phyloP scores from a whole-genome alignment of 179 eudicot genomes.

The Patellifolia procumbens region DNA sequence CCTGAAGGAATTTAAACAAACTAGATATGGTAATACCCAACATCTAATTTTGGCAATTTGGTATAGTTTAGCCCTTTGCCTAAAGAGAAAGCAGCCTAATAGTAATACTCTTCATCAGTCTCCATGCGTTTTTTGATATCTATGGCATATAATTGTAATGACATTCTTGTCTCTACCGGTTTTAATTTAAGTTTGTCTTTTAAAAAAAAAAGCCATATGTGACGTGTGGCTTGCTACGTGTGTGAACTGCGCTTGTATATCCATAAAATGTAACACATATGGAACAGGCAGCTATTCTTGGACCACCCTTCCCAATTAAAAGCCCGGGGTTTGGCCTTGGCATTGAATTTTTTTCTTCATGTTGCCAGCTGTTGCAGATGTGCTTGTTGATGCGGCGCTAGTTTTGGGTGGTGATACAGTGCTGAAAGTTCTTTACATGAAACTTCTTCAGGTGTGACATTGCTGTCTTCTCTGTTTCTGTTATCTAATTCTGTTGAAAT shows the following conservation, averaged over 20 bases:
- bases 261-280: background rate
- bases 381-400: constrained; percentile 92
- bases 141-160: background rate
- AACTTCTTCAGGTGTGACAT: constrained; percentile 77
- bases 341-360: constrained; percentile 26
- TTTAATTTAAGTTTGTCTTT: background rate
- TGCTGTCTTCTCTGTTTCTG: background rate
- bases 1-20: constrained; percentile 90
- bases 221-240: background rate
- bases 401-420: constrained; percentile 90
- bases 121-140: background rate
- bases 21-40: constrained; percentile 77
- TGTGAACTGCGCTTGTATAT: background rate
- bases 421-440: constrained; percentile 79
- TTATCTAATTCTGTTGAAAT: background rate
- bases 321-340: background rate
- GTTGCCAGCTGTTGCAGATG: constrained; percentile 92
- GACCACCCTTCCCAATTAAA: background rate
- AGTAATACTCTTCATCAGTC: background rate
- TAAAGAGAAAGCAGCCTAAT: background rate
- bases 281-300: background rate
- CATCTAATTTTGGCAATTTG: background rate
- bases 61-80: background rate
- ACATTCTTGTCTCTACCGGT: background rate
- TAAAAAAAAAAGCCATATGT: background rate